Evolutionary conservation across 805 yeast genomes (phyloP).

Genomic region (Aciculoconidium aculeatum): DNA sequence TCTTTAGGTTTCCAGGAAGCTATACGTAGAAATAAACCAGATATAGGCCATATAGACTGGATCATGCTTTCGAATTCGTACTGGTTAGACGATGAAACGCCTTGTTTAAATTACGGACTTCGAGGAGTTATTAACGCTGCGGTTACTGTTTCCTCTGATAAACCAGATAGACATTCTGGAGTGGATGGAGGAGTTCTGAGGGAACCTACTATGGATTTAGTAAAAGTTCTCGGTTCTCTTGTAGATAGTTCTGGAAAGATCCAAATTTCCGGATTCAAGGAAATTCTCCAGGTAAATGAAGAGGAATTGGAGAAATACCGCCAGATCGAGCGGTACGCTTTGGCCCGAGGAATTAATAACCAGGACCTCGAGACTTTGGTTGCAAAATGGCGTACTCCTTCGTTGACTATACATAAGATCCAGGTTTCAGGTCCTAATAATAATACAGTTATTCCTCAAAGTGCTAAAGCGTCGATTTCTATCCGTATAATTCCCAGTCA

Average conservation of each 20-base stretch:
- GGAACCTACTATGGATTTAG: conserved; percentile 85
- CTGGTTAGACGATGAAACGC: conserved; percentile 86
- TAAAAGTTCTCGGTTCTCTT: conserved; percentile 63
- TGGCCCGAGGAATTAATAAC: conserved; percentile 27
- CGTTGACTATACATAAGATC: conserved; percentile 78
- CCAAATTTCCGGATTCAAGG: conserved; percentile 67
- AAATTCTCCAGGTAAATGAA: conserved; percentile 51
- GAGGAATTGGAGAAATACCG: conserved; percentile 59
- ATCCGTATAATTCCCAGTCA: conserved; percentile 89
- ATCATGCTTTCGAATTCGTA: conserved; percentile 83
- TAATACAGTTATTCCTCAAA: conserved; percentile 82
- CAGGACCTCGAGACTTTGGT: conserved; percentile 46
- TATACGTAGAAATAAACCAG: conserved; percentile 42
- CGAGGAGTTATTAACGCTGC: conserved; percentile 84
- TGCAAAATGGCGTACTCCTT: conserved; percentile 86
- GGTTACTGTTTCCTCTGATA: conserved; percentile 64
- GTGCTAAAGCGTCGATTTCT: conserved; percentile 71
- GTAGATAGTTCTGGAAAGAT: conserved; percentile 40
- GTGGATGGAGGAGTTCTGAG: conserved; percentile 89
- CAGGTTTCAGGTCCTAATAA: conserved; percentile 88
- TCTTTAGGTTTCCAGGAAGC: conserved; percentile 77
- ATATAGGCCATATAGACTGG: conserved; percentile 81
- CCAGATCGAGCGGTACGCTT: conserved; percentile 43
- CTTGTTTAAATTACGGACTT: conserved; percentile 90
- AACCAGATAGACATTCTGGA: conserved; percentile 92